These are phyloP conservation scores for Dendrobium officinale DNA, from an alignment of 106 monocot species.

Conservation along the genomic window DNA sequence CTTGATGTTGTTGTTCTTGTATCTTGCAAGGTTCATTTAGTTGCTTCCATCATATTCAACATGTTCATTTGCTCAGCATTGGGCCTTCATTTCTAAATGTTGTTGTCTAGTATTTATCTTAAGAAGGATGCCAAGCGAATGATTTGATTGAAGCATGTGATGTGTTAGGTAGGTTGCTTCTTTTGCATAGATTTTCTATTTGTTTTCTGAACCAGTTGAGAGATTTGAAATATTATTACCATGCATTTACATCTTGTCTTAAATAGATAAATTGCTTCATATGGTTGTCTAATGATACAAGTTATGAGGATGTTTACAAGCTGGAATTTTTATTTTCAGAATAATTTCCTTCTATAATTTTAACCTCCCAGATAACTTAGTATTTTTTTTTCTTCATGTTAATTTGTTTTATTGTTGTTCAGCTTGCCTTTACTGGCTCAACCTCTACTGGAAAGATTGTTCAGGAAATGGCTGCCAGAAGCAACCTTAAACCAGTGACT, in stretches of 20 bases:
- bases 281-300: not conserved
- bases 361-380: not conserved
- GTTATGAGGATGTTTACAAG: not conserved
- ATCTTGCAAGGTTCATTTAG: too few relatives aligned
- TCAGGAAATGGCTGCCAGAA: conserved; percentile 86
- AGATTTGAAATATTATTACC: too few relatives aligned
- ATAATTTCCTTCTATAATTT: not conserved
- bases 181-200: not conserved
- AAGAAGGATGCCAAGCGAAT: too few relatives aligned
- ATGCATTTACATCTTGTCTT: not conserved
- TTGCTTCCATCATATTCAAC: too few relatives aligned
- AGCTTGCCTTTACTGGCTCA: conserved; percentile 96
- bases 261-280: not conserved
- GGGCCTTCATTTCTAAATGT: too few relatives aligned
- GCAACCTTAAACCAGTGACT: conserved; percentile 88
- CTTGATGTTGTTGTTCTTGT: too few relatives aligned
- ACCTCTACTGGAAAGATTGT: conserved; percentile 81
- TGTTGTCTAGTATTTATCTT: too few relatives aligned
- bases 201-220: too few relatives aligned
- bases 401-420: not conserved
- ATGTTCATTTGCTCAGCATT: too few relatives aligned
- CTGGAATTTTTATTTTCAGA: not conserved
- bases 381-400: not conserved
- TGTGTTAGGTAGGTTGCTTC: not conserved
- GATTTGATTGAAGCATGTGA: too few relatives aligned